Evolutionary conservation across 179 eudicot genomes (phyloP).

Genomic region (Silene noctiflora): DNA sequence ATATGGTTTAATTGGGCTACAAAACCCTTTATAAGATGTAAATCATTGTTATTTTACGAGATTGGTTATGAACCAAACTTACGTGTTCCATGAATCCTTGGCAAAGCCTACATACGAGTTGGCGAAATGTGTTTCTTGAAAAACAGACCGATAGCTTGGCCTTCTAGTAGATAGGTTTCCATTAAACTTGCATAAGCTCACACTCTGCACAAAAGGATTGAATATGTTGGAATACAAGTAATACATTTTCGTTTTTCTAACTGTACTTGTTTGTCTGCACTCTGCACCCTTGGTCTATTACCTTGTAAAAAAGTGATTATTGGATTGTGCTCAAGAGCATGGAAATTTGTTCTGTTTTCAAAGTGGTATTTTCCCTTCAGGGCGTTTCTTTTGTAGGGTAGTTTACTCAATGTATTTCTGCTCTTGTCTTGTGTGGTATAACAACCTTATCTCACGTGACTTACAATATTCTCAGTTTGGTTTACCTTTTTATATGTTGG

Average conservation of each 20-base stretch:
- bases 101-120: not conserved
- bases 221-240: not conserved
- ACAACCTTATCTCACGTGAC: not conserved
- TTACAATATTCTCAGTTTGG: constrained; percentile 1
- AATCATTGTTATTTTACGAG: constrained; percentile 5
- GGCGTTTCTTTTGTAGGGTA: not conserved
- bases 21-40: constrained; percentile 3
- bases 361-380: not conserved
- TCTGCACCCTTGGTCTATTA: not conserved
- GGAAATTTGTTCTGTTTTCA: not conserved
- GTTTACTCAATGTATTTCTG: not conserved
- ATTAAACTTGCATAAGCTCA: constrained; percentile 6
- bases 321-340: not conserved
- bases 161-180: not conserved
- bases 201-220: not conserved
- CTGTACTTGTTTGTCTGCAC: not conserved
- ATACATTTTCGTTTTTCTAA: not conserved
- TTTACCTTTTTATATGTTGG: not conserved
- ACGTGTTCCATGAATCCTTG: not conserved
- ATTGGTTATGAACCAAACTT: not conserved
- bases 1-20: not conserved
- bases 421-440: not conserved
- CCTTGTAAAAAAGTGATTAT: not conserved
- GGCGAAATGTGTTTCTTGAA: not conserved
- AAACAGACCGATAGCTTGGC: not conserved